Conservation (phyloP, 768 basidiomycete genomes). For the Rossbeevera mucosa region DNA sequence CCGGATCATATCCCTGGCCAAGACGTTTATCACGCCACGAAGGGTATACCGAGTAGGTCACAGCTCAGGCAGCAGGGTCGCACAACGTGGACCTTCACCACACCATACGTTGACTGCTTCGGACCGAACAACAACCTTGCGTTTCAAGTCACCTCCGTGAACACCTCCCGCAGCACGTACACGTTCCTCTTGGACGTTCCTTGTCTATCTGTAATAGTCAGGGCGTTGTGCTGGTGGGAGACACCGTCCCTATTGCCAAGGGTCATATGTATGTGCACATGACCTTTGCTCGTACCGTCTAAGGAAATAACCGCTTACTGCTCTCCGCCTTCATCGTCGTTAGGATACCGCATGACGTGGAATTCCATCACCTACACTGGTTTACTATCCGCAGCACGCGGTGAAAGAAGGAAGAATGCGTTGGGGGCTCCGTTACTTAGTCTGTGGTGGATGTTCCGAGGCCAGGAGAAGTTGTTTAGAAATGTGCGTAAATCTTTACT, state of each 20-base stretch:
- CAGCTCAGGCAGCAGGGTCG: background rate
- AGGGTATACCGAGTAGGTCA: background rate
- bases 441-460: background rate
- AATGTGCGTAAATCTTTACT: background rate
- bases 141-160: background rate
- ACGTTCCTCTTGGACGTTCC: background rate
- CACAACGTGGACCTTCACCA: background rate
- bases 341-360: background rate
- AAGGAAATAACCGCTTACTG: background rate
- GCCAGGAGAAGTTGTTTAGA: background rate
- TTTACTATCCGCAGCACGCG: background rate
- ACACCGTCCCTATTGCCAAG: background rate
- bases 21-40: background rate
- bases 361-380: background rate
- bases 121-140: background rate
- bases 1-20: background rate
- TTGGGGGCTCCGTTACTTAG: background rate
- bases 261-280: background rate
- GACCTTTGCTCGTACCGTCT: background rate
- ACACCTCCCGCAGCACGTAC: background rate
- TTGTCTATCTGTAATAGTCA: background rate
- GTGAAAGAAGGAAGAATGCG: background rate
- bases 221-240: background rate
- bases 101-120: background rate
- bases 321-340: background rate